Conservation (phyloP, 2,329 filamentous ascomycete genomes). For the Pleurostoma richardsiae region DNA sequence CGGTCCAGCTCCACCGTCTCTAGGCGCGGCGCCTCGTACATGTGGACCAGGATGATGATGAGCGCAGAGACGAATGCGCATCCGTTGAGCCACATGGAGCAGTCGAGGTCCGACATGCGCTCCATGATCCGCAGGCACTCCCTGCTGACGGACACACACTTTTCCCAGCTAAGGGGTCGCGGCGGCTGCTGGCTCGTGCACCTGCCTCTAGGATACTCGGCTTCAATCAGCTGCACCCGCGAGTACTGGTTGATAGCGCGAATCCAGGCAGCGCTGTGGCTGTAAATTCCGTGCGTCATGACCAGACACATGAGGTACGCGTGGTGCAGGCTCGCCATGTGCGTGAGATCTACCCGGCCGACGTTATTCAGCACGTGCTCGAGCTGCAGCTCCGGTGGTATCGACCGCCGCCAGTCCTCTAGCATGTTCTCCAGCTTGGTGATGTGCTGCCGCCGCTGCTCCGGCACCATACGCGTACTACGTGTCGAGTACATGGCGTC, state of each 20-base stretch:
- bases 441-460: conserved; percentile 22
- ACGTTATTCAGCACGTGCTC: conserved; percentile 23
- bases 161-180: conserved; percentile 22
- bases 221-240: conserved; percentile 14
- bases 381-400: conserved; percentile 26
- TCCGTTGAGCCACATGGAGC: conserved; percentile 20
- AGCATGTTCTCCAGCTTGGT: conserved; percentile 22
- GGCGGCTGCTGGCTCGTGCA: conserved; percentile 9
- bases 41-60: conserved; percentile 26
- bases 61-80: conserved; percentile 25
- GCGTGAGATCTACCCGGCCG: conserved; percentile 19
- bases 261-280: conserved; percentile 30
- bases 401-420: conserved; percentile 26
- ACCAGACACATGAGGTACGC: conserved; percentile 28
- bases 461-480: conserved; percentile 13
- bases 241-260: conserved; percentile 22
- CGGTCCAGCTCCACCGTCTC: conserved; percentile 18
- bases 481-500: conserved; percentile 29
- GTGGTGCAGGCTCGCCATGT: conserved; percentile 31
- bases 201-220: conserved; percentile 6
- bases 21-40: conserved; percentile 21
- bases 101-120: conserved; percentile 20
- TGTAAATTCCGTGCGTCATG: conserved; percentile 32
- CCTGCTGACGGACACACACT: conserved; percentile 25
- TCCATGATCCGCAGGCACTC: conserved; percentile 26